Evolutionary conservation across 208 protist species (phyloP).

Genomic region (Angomonas deanei): DNA sequence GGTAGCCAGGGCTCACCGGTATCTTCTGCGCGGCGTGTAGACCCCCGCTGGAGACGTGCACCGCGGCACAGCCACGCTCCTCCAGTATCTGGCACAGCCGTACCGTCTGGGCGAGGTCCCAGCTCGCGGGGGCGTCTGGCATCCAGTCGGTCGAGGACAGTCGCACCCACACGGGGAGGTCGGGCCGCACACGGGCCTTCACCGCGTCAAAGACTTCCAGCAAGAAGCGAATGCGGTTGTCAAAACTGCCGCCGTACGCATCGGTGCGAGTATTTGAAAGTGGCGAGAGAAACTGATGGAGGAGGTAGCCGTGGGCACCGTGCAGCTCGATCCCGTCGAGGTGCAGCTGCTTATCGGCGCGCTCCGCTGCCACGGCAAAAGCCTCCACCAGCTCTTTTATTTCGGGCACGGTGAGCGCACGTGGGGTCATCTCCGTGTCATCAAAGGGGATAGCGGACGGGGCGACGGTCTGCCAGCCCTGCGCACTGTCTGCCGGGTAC

Average conservation of each 20-base stretch:
- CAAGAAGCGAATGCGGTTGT: constrained; percentile 73
- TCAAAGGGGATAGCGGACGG: constrained; percentile 41
- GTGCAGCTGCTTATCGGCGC: constrained; percentile 36
- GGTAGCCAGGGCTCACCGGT: constrained; percentile 13
- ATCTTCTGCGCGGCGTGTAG: constrained; percentile 55
- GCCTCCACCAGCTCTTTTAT: constrained; percentile 29
- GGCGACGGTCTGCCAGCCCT: constrained; percentile 23
- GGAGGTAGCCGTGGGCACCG: constrained; percentile 76
- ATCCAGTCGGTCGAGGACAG: constrained; percentile 68
- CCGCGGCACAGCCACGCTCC: constrained; percentile 40
- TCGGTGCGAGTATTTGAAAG: constrained; percentile 75
- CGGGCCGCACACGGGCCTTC: constrained; percentile 20
- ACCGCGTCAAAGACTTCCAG: constrained; percentile 57
- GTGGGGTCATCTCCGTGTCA: constrained; percentile 9
- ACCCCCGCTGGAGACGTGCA: constrained; percentile 69
- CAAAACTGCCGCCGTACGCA: constrained; percentile 71
- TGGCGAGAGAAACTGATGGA: constrained; percentile 66
- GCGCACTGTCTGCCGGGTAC: not conserved
- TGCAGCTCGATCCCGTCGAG: constrained; percentile 84
- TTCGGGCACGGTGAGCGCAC: constrained; percentile 29
- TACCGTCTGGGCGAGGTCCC: constrained; percentile 18
- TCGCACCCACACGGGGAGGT: constrained; percentile 75
- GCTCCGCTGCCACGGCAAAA: constrained; percentile 27
- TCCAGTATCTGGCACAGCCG: constrained; percentile 29
- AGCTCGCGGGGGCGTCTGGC: constrained; percentile 23